Base-by-base conservation (phyloP, 768 basidiomycete species). In the Rhodotorula babjevae region DNA sequence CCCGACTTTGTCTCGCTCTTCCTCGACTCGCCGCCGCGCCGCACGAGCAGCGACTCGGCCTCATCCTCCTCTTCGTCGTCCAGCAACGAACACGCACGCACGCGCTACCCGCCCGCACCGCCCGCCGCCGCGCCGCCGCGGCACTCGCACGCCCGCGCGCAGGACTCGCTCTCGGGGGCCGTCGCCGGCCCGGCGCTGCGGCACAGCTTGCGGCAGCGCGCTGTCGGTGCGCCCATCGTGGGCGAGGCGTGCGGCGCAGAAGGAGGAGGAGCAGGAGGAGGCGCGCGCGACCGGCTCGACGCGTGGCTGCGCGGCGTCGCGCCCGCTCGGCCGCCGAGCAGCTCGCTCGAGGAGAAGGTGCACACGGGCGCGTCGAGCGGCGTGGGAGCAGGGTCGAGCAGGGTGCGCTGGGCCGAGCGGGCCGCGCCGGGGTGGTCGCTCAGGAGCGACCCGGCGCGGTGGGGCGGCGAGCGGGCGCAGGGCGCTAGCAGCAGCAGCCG, bases 1-100 rank as follows among this genome's bases (percentile, higher is more conserved):
- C 61, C 61, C 18, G 46, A 23, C 3, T 63, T 63, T 27, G 61
- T 63, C 9, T 63, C 61, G 19, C 49, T 63, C 61, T 52, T 63
- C 29, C 5, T 63, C 61, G 31, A 63, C 16, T 23, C 31, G 31
- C 23, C 16, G 12, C 10, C 61, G 16, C 19, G 29, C 7, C n/a
- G n/a, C n/a, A n/a, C n/a, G n/a, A n/a, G n/a, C n/a, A 6, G 0
- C 31, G 36, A 36, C 36, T 36, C 36, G 36, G 36, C 36, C 9
- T 36, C 36, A 9, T 36, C 36, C 36, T 36, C 36, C 5, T 29
- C 27, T 18, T 14, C 42, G 31, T 6, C 40, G 4, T 12, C 33
- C 14, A 15, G 14, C 44, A 46, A 11, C 19, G 27, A 61, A 4
- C 27, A 44, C 9, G 8, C 21, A 0, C 31, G 10, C 9, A 33